phyloP scores from a whole-genome alignment of 2,329 filamentous ascomycete genomes.

The Trichoderma brevicompactum region DNA sequence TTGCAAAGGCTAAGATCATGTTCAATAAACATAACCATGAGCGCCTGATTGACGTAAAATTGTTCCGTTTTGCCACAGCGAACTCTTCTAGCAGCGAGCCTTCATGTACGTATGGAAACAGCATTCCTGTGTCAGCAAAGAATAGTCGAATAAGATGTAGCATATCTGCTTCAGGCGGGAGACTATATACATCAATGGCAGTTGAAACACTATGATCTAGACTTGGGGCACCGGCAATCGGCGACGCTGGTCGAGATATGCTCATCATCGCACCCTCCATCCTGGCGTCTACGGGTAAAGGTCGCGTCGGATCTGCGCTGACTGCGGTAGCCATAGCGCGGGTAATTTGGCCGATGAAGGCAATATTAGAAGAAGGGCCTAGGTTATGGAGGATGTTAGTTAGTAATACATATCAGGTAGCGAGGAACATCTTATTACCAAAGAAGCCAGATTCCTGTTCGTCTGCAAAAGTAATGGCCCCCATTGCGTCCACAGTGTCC shows the following conservation, averaged over 20 bases:
- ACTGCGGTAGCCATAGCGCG: constrained; percentile 11
- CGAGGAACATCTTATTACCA: not conserved
- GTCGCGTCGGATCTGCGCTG: not conserved
- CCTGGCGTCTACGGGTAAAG: constrained; percentile 3
- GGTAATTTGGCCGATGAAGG: constrained; percentile 11
- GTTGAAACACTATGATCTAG: not conserved
- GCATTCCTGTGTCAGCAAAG: constrained; percentile 22
- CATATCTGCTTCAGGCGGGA: constrained; percentile 14
- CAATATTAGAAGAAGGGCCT: constrained; percentile 21
- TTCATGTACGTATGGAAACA: constrained; percentile 22
- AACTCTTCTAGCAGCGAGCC: constrained; percentile 11
- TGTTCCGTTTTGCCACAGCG: constrained; percentile 3
- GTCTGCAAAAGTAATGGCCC: constrained; percentile 19
- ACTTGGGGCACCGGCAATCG: constrained; percentile 3
- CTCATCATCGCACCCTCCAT: constrained; percentile 15
- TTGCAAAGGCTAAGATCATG: constrained; percentile 18
- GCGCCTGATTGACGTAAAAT: constrained; percentile 9
- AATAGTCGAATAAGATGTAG: constrained; percentile 10
- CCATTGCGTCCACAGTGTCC: constrained; percentile 14
- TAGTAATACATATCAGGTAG: not conserved
- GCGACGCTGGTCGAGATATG: constrained; percentile 19
- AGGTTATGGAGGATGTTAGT: not conserved
- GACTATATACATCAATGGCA: not conserved
- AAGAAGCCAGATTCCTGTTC: constrained; percentile 22
- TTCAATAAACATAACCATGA: constrained; percentile 17